phyloP scores from a whole-genome alignment of 257 asterid species.

The Cynanchum wilfordii region DNA sequence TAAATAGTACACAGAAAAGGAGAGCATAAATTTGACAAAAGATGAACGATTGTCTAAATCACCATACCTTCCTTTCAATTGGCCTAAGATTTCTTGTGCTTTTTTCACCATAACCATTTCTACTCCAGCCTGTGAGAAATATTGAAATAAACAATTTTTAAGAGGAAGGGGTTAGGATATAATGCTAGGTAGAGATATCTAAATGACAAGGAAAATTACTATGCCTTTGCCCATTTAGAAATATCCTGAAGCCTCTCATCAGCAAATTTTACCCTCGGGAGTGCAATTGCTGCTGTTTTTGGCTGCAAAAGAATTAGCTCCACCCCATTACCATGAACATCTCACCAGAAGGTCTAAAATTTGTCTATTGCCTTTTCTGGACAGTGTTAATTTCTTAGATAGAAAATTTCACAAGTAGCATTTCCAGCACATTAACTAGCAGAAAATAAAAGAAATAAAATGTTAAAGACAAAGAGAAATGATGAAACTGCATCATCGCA shows the following conservation, averaged over 20 bases:
- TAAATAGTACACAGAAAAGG: background rate
- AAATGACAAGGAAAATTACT: constrained; percentile 7
- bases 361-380: background rate
- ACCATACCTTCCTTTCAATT: constrained; percentile 85
- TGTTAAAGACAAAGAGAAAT: background rate
- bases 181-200: background rate
- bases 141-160: background rate
- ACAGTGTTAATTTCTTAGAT: background rate
- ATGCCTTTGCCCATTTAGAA: constrained; percentile 97
- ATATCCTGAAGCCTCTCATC: constrained; percentile 88
- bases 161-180: background rate
- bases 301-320: constrained; percentile 47
- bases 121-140: constrained; percentile 67
- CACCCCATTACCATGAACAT: background rate
- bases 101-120: constrained; percentile 95
- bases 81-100: constrained; percentile 94
- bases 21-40: background rate
- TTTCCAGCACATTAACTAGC: background rate
- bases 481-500: background rate
- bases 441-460: background rate
- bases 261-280: constrained; percentile 44
- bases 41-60: background rate
- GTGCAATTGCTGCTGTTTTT: constrained; percentile 52
- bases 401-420: background rate
- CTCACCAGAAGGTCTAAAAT: background rate